Conservation (phyloP, 2,329 filamentous ascomycete genomes). For the Ilyonectria destructans region DNA sequence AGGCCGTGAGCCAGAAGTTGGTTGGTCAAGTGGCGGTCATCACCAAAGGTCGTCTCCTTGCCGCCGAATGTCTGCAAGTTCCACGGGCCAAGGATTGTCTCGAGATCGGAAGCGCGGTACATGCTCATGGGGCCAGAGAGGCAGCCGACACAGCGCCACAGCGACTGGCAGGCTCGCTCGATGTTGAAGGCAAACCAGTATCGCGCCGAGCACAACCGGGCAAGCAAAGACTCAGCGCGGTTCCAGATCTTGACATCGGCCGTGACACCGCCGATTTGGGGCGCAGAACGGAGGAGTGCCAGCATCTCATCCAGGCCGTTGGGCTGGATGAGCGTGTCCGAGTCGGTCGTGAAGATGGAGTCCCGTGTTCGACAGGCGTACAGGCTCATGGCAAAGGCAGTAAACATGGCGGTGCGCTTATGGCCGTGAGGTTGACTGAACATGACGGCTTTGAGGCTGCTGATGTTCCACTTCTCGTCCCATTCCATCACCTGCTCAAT, state of each 20-base stretch:
- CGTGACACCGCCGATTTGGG: slow-evolving; percentile 32
- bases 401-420: slow-evolving; percentile 36
- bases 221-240: slow-evolving; percentile 31
- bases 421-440: slow-evolving; percentile 24
- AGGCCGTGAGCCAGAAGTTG: slow-evolving; percentile 33
- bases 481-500: slow-evolving; percentile 30
- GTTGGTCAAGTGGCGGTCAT: slow-evolving; percentile 33
- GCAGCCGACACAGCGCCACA: slow-evolving; percentile 36
- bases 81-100: slow-evolving; percentile 33
- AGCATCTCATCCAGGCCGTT: slow-evolving; percentile 36
- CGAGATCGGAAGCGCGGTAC: slow-evolving; percentile 34
- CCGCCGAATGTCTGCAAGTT: slow-evolving; percentile 36
- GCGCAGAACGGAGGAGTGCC: slow-evolving; percentile 26
- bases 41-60: slow-evolving; percentile 34
- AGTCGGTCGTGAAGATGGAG: slow-evolving; percentile 35
- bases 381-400: slow-evolving; percentile 33
- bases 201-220: slow-evolving; percentile 30
- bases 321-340: slow-evolving; percentile 25
- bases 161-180: slow-evolving; percentile 33
- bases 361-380: slow-evolving; percentile 29
- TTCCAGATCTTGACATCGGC: slow-evolving; percentile 39
- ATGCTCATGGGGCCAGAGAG: slow-evolving; percentile 36
- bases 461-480: slow-evolving; percentile 34
- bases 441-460: slow-evolving; percentile 21
- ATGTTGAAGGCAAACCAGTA: slow-evolving; percentile 40